Conservation (phyloP, 177 flowering plant genomes). For the Vitis hybrid region DNA sequence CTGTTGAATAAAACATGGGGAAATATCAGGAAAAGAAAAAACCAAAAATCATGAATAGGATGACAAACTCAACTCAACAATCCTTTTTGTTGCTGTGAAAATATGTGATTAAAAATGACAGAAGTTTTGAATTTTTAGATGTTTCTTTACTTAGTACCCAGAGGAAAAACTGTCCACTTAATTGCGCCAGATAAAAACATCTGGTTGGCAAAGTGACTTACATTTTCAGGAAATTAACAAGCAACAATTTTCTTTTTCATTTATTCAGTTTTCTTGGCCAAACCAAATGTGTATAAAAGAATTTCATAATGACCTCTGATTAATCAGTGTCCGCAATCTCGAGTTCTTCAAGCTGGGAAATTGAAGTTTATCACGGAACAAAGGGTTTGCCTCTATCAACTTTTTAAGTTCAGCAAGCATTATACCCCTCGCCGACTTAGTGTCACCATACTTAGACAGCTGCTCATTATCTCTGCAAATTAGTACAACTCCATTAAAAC, state of each 20-base stretch:
- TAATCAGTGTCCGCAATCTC: conserved; percentile 47
- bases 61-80: too few relatives aligned
- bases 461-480: conserved; percentile 69
- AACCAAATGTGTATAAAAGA: too few relatives aligned
- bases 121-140: too few relatives aligned
- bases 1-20: conserved; percentile 30
- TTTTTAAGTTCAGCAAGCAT: conserved; percentile 72
- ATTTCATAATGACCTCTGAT: conserved; percentile 37
- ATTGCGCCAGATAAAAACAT: too few relatives aligned
- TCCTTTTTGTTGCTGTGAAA: too few relatives aligned
- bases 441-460: conserved; percentile 71
- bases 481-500: neutral
- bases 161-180: too few relatives aligned
- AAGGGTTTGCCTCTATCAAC: conserved; percentile 72
- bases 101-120: too few relatives aligned
- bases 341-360: conserved; percentile 52
- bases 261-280: too few relatives aligned
- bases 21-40: neutral
- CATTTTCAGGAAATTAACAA: too few relatives aligned
- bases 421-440: conserved; percentile 63
- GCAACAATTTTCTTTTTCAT: neutral
- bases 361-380: conserved; percentile 59
- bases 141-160: too few relatives aligned
- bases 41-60: neutral
- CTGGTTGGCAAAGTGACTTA: too few relatives aligned